Conservation (phyloP, 192 early-diverging fungal genomes). For the Spizellomyces punctatus region DNA sequence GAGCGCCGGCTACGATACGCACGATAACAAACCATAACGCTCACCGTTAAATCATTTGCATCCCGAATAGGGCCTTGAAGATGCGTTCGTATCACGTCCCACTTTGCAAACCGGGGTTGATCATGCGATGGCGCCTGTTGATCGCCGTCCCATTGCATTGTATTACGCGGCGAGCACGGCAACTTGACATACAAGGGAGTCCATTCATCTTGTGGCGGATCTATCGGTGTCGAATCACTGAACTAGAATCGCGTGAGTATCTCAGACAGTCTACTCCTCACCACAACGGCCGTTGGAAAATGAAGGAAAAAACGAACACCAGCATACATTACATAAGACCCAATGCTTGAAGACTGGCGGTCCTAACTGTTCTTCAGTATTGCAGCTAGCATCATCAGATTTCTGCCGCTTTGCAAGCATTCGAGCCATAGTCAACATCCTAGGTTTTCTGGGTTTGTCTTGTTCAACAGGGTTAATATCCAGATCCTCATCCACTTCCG, state of each 20-base stretch:
- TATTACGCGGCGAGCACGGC: constrained; percentile 15
- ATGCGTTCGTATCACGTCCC: constrained; percentile 15
- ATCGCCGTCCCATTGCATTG: background rate
- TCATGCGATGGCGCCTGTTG: background rate
- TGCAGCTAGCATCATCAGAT: too few species aligned
- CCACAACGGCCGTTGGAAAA: background rate
- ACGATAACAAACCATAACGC: background rate
- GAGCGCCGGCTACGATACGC: background rate
- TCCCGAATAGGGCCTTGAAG: background rate
- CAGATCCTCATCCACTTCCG: background rate
- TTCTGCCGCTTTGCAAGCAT: background rate
- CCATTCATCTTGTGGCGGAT: constrained; percentile 15
- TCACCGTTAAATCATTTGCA: background rate
- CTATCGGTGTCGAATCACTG: background rate
- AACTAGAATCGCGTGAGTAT: background rate
- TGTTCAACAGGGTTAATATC: background rate
- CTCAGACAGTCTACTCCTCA: background rate
- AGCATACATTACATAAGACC: background rate
- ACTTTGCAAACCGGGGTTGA: constrained; percentile 11
- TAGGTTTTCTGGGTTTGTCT: background rate
- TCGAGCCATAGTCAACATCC: background rate
- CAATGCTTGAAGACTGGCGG: background rate
- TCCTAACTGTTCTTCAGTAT: too few species aligned
- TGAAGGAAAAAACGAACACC: background rate
- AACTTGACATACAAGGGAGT: constrained; percentile 14